Base-by-base conservation (phyloP, 495 filamentous ascomycete species). In the Tuber borchii region DNA sequence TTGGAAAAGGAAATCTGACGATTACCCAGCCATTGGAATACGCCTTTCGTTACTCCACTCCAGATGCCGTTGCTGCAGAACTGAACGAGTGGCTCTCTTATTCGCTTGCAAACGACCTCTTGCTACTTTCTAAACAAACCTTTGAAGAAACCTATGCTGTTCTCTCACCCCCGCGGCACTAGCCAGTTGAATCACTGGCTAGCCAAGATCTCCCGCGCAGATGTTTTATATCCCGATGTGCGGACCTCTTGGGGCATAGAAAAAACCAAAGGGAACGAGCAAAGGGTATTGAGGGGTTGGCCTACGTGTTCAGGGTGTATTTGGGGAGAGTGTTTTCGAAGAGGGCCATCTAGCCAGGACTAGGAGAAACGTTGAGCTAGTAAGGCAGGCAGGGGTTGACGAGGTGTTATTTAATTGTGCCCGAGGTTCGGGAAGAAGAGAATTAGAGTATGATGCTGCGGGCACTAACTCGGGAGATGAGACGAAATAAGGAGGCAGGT, bases 221-320 rank as follows among this genome's bases (percentile, higher is more conserved):
- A 71, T 80, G 79, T 0, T 89, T 90, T 77, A 74, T 89, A 43
- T 74, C 72, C 7, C 82, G 84, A 34, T 79, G 86, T 37, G 80
- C 88, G 19, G 81, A 86, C 31, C 82, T 77, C 19, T 71, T 88
- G 31, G 84, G 86, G 56, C 83, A 86, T 70, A n/a, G n/a, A n/a
- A 79, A 83, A 26, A 90, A 93, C 73, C 83, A 87, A 56, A 84
- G 85, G 16, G 83, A 85, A 42, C 86, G 90, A 31, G 84, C 89
- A 73, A 89, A 90, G 82, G 89, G 88, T n/a, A 84, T 97, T 72
- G 93, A 93, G 74, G 87, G 87, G 22, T 82, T 97, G 77, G 87
- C 91, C 37, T 97, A 97, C 83, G 81, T 93, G 34, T 84, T 86
- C 71, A 90, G 91, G 80, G 94, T 95, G 75, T 89, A 89, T 78